phyloP scores from a whole-genome alignment of 1,284 basidiomycete species.

The Cryptococcus sp. region DNA sequence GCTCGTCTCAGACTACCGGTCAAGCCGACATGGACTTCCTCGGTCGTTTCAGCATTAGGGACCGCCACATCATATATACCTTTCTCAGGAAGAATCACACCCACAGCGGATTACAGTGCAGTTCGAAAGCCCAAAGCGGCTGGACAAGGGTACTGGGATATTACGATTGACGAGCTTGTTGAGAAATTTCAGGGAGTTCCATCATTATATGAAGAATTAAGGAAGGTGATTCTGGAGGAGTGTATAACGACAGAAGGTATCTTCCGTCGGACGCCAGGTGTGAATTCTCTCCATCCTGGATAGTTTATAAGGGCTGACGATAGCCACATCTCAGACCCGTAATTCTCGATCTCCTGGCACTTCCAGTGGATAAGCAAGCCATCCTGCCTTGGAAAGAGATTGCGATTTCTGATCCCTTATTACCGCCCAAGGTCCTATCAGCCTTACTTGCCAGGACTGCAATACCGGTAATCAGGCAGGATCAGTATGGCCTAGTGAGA shows the following conservation, averaged over 20 bases:
- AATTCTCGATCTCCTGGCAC: constrained; percentile 20
- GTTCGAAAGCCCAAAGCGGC: background rate
- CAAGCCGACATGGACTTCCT: background rate
- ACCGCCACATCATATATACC: constrained; percentile 14
- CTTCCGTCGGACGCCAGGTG: constrained; percentile 32
- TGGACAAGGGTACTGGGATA: constrained; percentile 18
- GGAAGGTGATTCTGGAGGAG: constrained; percentile 24
- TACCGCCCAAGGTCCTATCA: constrained; percentile 30
- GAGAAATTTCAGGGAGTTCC: constrained; percentile 20
- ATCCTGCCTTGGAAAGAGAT: constrained; percentile 31
- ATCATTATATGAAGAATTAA: constrained; percentile 16
- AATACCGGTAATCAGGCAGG: constrained; percentile 15
- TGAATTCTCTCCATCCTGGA: constrained; percentile 11
- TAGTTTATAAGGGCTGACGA: background rate
- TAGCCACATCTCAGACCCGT: constrained; percentile 18
- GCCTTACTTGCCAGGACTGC: constrained; percentile 14
- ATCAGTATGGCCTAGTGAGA: constrained; percentile 21
- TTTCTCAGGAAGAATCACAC: background rate
- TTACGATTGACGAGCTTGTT: constrained; percentile 15
- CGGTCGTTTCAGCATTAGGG: constrained; percentile 1
- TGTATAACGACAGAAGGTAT: constrained; percentile 33
- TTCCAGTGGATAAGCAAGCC: constrained; percentile 25
- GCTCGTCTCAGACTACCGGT: constrained; percentile 3
- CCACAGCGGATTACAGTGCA: no score
- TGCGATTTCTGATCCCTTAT: constrained; percentile 27